Evolutionary conservation across 345 rosid species (phyloP), one percentile per base, ranked within the genome.

Genomic region (Pugionium dolabratum): DNA sequence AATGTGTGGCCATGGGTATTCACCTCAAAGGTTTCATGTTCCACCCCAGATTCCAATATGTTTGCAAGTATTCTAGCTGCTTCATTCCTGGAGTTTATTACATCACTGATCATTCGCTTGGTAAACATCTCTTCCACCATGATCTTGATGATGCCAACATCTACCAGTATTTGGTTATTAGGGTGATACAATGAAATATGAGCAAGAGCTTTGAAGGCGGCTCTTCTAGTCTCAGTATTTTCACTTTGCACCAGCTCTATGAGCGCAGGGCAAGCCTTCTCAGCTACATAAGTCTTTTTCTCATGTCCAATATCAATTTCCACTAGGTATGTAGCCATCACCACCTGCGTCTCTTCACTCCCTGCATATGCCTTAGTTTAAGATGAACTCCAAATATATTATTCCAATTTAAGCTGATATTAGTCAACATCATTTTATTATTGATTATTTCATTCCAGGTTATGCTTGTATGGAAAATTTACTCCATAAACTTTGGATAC

Each of bases 21-120:
- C 56, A 82, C 91, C 73, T 54, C 80, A 62, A 83, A 70, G 64
- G 51, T 78, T 35, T 84, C 86, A 62, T 78, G 71, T 57, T 87
- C 89, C 58, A 82, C 7, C 42, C 88, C 95, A 0, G 96, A 83
- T 73, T 89, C 91, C 1, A 87, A 67, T 58, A 92, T 77, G 59
- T 89, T 83, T 54, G 98, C 90, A 42, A 92, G 86, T 57, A 92
- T 80, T 41, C 79, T 81, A 34, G 90, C 88, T 52, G 95, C 89
- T 79, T 82, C 95, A 29, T 56, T 75, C 75, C 80, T 84, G 7
- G 91, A 84, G 79, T 82, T 80, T 81, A 81, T 79, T 4, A 80
- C 76, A 59, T 87, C 89, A 60, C 76, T 70, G 54, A 66, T 49
- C 74, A 82, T 75, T 37, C 83, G 81, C 64, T 80, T 79, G 52